phyloP scores from a whole-genome alignment of 1,139 yeast genomes.

The Chernovozyma aurita region DNA sequence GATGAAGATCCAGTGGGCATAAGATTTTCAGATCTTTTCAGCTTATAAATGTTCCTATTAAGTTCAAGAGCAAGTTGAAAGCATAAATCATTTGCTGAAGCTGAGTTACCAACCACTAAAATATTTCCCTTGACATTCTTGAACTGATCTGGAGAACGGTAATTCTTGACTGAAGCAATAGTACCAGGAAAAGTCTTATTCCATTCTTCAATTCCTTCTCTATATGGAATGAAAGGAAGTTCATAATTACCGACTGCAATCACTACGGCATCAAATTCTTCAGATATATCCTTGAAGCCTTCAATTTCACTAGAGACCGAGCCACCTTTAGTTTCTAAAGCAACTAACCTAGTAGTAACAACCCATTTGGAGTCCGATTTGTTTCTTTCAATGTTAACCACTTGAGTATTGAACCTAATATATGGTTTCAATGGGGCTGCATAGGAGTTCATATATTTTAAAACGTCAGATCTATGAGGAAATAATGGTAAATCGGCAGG shows the following conservation, averaged over 20 bases:
- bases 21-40: conserved; percentile 35
- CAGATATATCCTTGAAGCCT: conserved; percentile 13
- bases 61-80: conserved; percentile 44
- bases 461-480: conserved; percentile 47
- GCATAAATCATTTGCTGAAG: conserved; percentile 59
- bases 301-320: conserved; percentile 18
- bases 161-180: conserved; percentile 33
- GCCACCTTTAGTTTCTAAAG: conserved; percentile 20
- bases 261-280: conserved; percentile 48
- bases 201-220: conserved; percentile 48
- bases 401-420: conserved; percentile 30
- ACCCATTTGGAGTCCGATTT: conserved; percentile 27
- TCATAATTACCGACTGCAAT: conserved; percentile 58
- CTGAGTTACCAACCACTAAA: conserved; percentile 57
- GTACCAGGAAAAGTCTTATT: conserved; percentile 32
- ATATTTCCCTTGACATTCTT: conserved; percentile 31
- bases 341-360: conserved; percentile 25
- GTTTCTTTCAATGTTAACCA: conserved; percentile 22
- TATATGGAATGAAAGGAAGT: conserved; percentile 50
- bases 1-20: conserved; percentile 42
- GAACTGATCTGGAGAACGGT: conserved; percentile 8
- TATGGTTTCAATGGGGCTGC: conserved; percentile 32
- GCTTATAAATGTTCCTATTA: conserved; percentile 37
- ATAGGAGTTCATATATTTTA: conserved; percentile 43
- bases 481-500: conserved; percentile 40